phyloP scores from a whole-genome alignment of 1,284 basidiomycete species.

The Mrakiaceae sp. region DNA sequence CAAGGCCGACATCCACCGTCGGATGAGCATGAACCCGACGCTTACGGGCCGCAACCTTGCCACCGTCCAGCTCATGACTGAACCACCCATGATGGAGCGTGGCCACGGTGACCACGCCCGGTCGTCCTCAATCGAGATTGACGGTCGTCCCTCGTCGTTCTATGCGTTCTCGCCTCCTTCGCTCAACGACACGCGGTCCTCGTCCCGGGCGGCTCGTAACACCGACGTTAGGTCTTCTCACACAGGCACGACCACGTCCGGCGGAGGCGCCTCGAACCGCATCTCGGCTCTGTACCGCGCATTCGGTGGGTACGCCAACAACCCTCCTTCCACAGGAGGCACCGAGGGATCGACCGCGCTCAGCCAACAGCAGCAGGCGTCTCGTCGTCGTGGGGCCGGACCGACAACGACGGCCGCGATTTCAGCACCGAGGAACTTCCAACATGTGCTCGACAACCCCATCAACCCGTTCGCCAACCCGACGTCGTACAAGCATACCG shows the following conservation, averaged over 20 bases:
- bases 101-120: constrained; percentile 21
- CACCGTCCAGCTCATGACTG: constrained; percentile 11
- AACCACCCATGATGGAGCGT: not conserved
- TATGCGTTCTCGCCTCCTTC: constrained; percentile 30
- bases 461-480: constrained; percentile 8
- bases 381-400: not conserved
- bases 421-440: not conserved
- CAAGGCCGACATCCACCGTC: constrained; percentile 17
- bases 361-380: not conserved
- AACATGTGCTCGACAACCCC: constrained; percentile 7
- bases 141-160: constrained; percentile 35
- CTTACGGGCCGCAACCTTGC: constrained; percentile 16
- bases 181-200: not conserved
- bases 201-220: too few species aligned
- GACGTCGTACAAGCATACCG: not conserved
- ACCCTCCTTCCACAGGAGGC: not conserved
- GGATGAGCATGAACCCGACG: constrained; percentile 17
- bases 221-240: not conserved
- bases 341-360: not conserved
- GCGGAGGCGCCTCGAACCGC: not conserved
- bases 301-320: constrained; percentile 1
- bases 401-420: not conserved
- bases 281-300: constrained; percentile 14
- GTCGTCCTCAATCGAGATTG: constrained; percentile 32
- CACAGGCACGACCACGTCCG: not conserved